Evolutionary conservation across 305 asterid genomes (phyloP), one percentile per base, ranked within the genome.

Genomic region (Rubia occidens): DNA sequence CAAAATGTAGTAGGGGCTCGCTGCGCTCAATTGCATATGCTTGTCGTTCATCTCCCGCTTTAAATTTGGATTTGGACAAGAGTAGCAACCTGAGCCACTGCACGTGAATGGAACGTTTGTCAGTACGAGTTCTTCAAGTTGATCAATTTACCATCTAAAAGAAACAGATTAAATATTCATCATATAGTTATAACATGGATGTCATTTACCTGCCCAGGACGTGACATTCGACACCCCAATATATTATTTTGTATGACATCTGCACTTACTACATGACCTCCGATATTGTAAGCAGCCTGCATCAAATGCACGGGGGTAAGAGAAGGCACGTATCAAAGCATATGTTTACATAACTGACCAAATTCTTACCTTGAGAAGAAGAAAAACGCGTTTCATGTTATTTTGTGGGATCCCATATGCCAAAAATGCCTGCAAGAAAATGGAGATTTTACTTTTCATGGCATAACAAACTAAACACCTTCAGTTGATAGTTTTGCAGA

Each of bases 241-340:
- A 95, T 91, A 6, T 88, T 85, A 63, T 81, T 91, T 64, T 91
- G 98, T 79, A 95, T 91, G 72, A 72, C 80, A 79, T 88, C 95
- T 18, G 97, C 98, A 61, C 95, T 95, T 18, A 95, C 79, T 67
- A 91, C 70, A 69, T 84, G 95, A 61, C 99, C 97, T 76, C 99
- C 98, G 60, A 95, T 79, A 47, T 88, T 91, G 72, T 95, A 95
- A 65, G 99, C 98, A 84, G 99, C 96, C 99, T 95, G 80, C 37
- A 69, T 49, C 47, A 56, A 80, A 70, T 37, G 77, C 47, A 74
- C 51, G 1, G 18, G 58, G 17, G 71, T 81, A 69, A 80, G 82
- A 62, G 24, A 78, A 51, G 72, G 43, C 20, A 15, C 3, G 20
- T 61, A 68, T 65, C 14, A 44, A 51, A 51, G 55, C 54, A 61